Evolutionary conservation across 2,329 filamentous ascomycete species (phyloP).

Genomic region (Fusarium verrucosum): DNA sequence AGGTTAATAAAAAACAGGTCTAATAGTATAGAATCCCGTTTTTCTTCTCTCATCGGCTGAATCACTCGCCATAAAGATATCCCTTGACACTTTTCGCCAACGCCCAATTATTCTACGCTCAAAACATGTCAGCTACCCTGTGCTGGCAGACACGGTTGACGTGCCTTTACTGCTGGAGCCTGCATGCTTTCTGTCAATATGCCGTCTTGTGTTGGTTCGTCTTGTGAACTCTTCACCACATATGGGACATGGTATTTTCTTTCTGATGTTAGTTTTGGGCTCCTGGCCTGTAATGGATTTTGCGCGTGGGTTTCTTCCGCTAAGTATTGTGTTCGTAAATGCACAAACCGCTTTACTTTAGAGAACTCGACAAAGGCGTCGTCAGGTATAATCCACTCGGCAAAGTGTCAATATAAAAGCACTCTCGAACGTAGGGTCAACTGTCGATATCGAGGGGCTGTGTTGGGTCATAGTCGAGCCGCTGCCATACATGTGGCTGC

Average conservation of each 20-base stretch:
- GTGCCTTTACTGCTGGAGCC: accelerated
- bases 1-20: not conserved
- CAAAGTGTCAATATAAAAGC: accelerated
- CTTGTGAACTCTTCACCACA: not conserved
- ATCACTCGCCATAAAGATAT: not conserved
- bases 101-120: not conserved
- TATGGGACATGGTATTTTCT: accelerated
- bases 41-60: not conserved
- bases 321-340: accelerated
- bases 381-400: not conserved
- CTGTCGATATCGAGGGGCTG: not conserved
- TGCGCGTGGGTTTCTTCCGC: not conserved
- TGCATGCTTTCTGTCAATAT: not conserved
- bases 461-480: not conserved
- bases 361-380: accelerated
- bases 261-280: accelerated
- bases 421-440: accelerated
- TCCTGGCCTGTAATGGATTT: accelerated
- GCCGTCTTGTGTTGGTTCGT: not conserved
- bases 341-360: not conserved
- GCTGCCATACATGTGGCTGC: accelerated
- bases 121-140: not conserved
- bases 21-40: not conserved
- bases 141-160: not conserved
- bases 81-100: not conserved